Conservation (phyloP, 2,329 filamentous ascomycete genomes). For the Rutstroemia sp. region DNA sequence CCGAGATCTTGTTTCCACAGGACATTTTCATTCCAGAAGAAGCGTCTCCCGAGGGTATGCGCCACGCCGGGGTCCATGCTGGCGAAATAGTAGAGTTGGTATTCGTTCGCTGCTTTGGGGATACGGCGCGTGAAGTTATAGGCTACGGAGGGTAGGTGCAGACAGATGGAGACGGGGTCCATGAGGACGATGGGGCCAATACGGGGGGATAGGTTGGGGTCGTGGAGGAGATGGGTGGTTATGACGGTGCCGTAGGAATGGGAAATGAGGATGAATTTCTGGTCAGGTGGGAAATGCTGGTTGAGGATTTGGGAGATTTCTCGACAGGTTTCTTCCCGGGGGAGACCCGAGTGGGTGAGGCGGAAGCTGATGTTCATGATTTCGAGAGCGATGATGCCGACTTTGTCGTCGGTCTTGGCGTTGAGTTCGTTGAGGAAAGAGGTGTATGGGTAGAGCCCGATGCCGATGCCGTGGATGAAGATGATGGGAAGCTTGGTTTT, state of each 20-base stretch:
- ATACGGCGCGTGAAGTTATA: conserved; percentile 50
- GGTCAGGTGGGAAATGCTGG: conserved; percentile 37
- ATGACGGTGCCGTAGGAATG: conserved; percentile 50
- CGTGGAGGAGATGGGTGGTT: conserved; percentile 46
- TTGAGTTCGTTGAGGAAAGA: conserved; percentile 47
- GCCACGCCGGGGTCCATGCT: conserved; percentile 50
- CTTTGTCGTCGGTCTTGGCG: conserved; percentile 36
- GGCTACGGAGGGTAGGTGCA: conserved; percentile 55
- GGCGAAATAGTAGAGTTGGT: conserved; percentile 53
- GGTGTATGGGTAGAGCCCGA: conserved; percentile 51
- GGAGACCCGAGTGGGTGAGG: conserved; percentile 43
- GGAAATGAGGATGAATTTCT: conserved; percentile 45
- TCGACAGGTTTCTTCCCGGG: conserved; percentile 39
- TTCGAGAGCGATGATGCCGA: conserved; percentile 52
- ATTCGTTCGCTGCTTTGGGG: conserved; percentile 45
- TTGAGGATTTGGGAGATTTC: conserved; percentile 47
- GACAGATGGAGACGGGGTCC: conserved; percentile 52
- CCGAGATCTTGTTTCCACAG: conserved; percentile 51
- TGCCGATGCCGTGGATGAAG: conserved; percentile 57
- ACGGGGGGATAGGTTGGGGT: conserved; percentile 31
- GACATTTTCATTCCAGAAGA: conserved; percentile 55
- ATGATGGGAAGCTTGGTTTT: conserved; percentile 48
- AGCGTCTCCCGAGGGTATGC: conserved; percentile 48
- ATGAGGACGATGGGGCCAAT: conserved; percentile 47
- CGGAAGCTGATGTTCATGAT: conserved; percentile 52